Conservation (phyloP, 495 filamentous ascomycete genomes). For the Cercophora scortea region DNA sequence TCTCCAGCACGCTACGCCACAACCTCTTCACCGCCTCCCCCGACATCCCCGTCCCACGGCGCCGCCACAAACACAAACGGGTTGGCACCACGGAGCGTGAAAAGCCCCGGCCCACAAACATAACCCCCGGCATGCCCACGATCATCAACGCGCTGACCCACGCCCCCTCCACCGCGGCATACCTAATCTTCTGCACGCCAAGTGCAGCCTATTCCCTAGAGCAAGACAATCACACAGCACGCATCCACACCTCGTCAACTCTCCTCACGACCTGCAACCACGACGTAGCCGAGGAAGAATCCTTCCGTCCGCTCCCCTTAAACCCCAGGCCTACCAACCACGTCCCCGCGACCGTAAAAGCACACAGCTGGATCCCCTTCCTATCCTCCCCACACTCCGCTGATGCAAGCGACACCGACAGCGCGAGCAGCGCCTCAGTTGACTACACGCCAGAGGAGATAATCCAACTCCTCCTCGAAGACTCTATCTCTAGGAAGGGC, state of each 20-base stretch:
- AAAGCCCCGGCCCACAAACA: too few species aligned
- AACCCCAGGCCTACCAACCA: constrained; percentile 28
- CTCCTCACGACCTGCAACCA: constrained; percentile 49
- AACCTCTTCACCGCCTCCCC: constrained; percentile 39
- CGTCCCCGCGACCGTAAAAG: not conserved
- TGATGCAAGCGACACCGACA: too few species aligned
- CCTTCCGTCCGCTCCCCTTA: too few species aligned
- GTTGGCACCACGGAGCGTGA: too few species aligned
- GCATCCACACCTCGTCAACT: not conserved
- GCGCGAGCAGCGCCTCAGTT: too few species aligned
- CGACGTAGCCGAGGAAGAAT: constrained; percentile 46
- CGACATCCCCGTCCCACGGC: too few species aligned
- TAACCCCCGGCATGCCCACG: not conserved
- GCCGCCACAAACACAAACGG: too few species aligned
- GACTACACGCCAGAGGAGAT: too few species aligned
- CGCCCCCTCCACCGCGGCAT: constrained; percentile 45
- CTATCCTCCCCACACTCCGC: too few species aligned
- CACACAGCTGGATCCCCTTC: not conserved
- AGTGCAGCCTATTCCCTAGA: constrained; percentile 39
- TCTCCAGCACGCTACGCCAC: constrained; percentile 44
- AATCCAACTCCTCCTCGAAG: constrained; percentile 2
- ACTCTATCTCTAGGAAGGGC: constrained; percentile 5
- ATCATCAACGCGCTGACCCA: constrained; percentile 27
- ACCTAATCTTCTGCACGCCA: constrained; percentile 50
- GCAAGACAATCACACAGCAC: constrained; percentile 43